Base-by-base conservation (phyloP, 306 rosid genomes). In the Cicer cuneatum region DNA sequence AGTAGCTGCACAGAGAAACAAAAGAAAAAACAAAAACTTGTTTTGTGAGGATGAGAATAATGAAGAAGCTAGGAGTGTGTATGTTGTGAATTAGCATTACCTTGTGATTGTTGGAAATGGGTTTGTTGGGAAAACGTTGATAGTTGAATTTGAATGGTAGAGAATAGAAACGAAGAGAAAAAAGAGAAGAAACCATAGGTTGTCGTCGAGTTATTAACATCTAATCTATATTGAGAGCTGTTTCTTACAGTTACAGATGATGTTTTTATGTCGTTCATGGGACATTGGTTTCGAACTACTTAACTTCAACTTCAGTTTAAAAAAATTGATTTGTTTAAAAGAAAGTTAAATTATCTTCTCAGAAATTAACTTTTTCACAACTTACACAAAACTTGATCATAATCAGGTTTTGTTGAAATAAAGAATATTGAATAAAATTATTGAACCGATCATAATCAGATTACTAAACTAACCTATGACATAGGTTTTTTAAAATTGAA, bases 1-100 rank as follows among this genome's bases (percentile, higher is more conserved):
- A 73, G 40, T 48, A 61, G 69, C 97, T 87, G 87, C 83, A 81
- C 7, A 16, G 8, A 59, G 0, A 77, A 74, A 68, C 33, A 19
- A 64, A 10, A 39, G n/a, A 10, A 52, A 11, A 7, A 21, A 38
- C 3, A 48, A 12, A 10, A 57, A 24, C 1, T 29, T 60, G 41
- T 42, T 53, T 75, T 2, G 33, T 75, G 5, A 76, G 80, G 40
- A 21, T 47, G 57, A 54, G 49, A 46, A n/a, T 21, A 48, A 73
- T 39, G 46, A 53, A 73, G 57, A 38, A n/a, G 35, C 5, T 29
- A 29, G 35, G 35, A 29, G 11, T 29, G 16, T 5, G 35, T 4
- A 29, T 14, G 12, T 38, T 52, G 47, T 38, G 65, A 56, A 39
- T 48, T 41, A 24, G 67, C 29, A 69, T 54, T 75, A 83, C 86